Percentiles rank a stretch among this genome's conserved stretches.
Evolutionary conservation across 2,329 filamentous ascomycete species (phyloP).

Genomic region (Pseudogymnoascus sp.): DNA sequence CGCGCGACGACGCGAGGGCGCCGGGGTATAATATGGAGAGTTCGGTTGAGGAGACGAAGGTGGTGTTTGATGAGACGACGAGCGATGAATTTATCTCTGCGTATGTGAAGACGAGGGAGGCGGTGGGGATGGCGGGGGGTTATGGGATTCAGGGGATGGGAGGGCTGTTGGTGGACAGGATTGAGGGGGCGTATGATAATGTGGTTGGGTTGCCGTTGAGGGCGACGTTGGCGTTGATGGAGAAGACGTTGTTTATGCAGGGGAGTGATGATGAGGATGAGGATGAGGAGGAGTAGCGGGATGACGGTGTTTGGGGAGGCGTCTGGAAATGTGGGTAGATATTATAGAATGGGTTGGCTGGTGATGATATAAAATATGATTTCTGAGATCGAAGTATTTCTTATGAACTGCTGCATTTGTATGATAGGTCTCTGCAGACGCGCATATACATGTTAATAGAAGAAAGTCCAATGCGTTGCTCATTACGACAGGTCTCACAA

Average conservation of each 20-base stretch:
- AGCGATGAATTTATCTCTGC: conserved; percentile 74
- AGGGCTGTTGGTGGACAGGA: conserved; percentile 76
- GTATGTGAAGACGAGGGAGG: conserved; percentile 80
- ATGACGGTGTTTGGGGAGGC: neutral
- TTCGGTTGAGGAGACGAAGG: conserved; percentile 82
- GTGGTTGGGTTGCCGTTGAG: conserved; percentile 85
- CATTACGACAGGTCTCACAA: neutral
- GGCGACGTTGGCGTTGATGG: conserved; percentile 70
- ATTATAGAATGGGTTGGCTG: neutral
- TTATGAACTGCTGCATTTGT: neutral
- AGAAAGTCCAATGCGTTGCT: neutral
- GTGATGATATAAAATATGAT: neutral
- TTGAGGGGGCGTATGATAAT: conserved; percentile 88
- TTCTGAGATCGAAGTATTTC: neutral
- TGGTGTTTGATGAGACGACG: conserved; percentile 71
- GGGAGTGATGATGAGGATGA: conserved; percentile 49
- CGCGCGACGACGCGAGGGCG: conserved; percentile 68
- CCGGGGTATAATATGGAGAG: conserved; percentile 80
- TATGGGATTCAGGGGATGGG: conserved; percentile 91
- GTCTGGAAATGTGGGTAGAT: neutral
- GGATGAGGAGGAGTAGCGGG: conserved; percentile 20
- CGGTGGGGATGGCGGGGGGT: conserved; percentile 90
- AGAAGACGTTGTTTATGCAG: conserved; percentile 76
- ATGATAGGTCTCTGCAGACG: neutral
- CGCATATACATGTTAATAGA: neutral